A percentile compares a stretch with the other conserved stretches of the same genome.
Conservation (phyloP, 2,329 filamentous ascomycete genomes). For the Alternaria viburni region DNA sequence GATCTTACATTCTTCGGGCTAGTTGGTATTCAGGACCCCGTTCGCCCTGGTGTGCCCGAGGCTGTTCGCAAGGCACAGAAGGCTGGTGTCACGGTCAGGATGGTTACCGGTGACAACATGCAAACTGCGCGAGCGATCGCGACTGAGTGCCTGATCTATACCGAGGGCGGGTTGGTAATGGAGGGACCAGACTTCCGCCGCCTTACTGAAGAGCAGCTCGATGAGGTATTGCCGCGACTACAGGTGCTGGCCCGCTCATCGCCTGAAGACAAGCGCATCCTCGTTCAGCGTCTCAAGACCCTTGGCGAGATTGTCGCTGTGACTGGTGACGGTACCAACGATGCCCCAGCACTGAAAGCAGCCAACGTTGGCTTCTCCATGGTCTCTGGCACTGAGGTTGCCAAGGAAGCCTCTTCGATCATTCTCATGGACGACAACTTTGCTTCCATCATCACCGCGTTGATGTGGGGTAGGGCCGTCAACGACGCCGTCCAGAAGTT, state of each 20-base stretch:
- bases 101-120: constrained; percentile 96
- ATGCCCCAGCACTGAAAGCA: constrained; percentile 95
- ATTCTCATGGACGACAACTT: constrained; percentile 98
- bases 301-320: constrained; percentile 93
- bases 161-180: constrained; percentile 74
- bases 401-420: constrained; percentile 95
- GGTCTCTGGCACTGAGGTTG: constrained; percentile 92
- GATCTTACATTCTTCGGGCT: constrained; percentile 83
- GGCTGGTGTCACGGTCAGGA: constrained; percentile 92
- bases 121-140: constrained; percentile 97
- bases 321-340: constrained; percentile 97
- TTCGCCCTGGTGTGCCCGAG: constrained; percentile 83
- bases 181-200: constrained; percentile 91
- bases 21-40: constrained; percentile 93
- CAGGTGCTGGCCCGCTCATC: constrained; percentile 96
- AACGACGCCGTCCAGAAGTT: constrained; percentile 99
- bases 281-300: constrained; percentile 91
- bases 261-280: constrained; percentile 90
- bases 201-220: constrained; percentile 75
- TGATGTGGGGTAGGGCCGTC: constrained; percentile 94
- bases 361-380: constrained; percentile 97
- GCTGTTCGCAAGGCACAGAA: constrained; percentile 87
- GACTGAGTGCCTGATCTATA: constrained; percentile 91
- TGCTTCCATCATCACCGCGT: constrained; percentile 90
- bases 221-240: constrained; percentile 79